Percentiles rank a stretch among this genome's conserved stretches.
These are phyloP conservation scores for Boletus patriciae DNA, from an alignment of 768 basidiomycete species.

Conservation along the genomic window DNA sequence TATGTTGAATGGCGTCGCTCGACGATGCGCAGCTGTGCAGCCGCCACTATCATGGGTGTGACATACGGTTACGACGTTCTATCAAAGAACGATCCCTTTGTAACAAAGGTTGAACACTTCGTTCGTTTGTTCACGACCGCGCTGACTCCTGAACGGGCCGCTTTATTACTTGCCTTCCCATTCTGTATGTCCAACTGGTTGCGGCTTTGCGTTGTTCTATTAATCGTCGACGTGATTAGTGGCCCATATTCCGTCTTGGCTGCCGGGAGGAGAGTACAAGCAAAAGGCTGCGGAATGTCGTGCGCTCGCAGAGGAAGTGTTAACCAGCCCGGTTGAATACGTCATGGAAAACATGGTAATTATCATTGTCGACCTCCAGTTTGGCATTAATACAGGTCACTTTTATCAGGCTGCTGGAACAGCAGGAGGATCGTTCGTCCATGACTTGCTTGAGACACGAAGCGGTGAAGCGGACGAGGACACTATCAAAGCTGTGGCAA, in stretches of 20 bases:
- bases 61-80: conserved; percentile 30
- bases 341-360: conserved; percentile 27
- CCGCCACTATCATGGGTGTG: conserved; percentile 25
- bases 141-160: conserved; percentile 25
- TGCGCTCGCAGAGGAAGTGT: conserved; percentile 23
- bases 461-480: conserved; percentile 5
- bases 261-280: conserved; percentile 33
- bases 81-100: conserved; percentile 28
- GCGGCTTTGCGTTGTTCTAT: not conserved
- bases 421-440: conserved; percentile 23
- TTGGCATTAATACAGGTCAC: not conserved
- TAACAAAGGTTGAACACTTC: conserved; percentile 17
- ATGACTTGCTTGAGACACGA: conserved; percentile 12
- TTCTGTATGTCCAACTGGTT: conserved; percentile 20
- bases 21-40: conserved; percentile 18
- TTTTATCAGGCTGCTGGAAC: conserved; percentile 19
- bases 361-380: not conserved
- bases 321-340: conserved; percentile 20
- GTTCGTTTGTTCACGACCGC: conserved; percentile 8
- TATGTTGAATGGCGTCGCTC: not conserved
- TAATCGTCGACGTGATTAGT: conserved; percentile 11
- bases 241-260: conserved; percentile 34
- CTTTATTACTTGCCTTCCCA: conserved; percentile 23
- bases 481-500: conserved; percentile 23
- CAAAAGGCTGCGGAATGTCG: conserved; percentile 16